Evolutionary conservation across 169 alveolate species (phyloP), one percentile per base, ranked within the genome.

Genomic region (Eimeria acervulina): DNA sequence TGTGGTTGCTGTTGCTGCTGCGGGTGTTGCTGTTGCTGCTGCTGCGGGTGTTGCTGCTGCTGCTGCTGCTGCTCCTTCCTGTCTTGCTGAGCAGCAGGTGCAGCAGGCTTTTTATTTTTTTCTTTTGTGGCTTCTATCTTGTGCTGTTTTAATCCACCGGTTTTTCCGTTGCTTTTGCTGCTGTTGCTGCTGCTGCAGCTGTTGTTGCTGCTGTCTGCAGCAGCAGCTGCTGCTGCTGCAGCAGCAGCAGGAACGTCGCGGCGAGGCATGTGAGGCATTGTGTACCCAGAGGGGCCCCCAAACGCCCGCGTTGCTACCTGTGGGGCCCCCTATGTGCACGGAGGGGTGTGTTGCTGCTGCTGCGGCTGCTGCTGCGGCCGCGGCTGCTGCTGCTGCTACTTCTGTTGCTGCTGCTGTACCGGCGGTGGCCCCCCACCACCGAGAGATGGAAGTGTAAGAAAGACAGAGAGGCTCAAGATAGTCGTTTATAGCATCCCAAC

Each of bases 191-290:
- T 47, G 55, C 55, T 47, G 55, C 55, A 7, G 12, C 55, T 47
- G 12, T 7, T 12, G 55, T 47, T 47, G 55, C 55, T 47, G 55
- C 55, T 47, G 55, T 47, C 55, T 47, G 55, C 38, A 63, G 55
- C 88, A 36, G 88, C 88, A 7, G 66, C 88, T 40, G 88, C 88
- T 10, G 88, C 55, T 10, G 88, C 88, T 7, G 88, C 88, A 40
- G 88, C 88, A 21, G 88, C 88, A 78, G 88, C 66, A 78, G 55
- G 88, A 10, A 15, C 55, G 51, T 78, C 88, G 5, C 55, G 88
- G 36, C 42, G 88, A 28, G 88, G 3, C 38, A 42, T 78, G 6
- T 42, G 88, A 15, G 88, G 88, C 88, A 78, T 78, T 23, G 21
- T 40, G 26, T 7, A 40, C 61, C 63, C 28, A 42, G 21, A 19